Percentiles rank a stretch among this genome's conserved stretches.
Evolutionary conservation across 371 early-diverging fungal genomes (phyloP).

Genomic region (Mortierella sp.): DNA sequence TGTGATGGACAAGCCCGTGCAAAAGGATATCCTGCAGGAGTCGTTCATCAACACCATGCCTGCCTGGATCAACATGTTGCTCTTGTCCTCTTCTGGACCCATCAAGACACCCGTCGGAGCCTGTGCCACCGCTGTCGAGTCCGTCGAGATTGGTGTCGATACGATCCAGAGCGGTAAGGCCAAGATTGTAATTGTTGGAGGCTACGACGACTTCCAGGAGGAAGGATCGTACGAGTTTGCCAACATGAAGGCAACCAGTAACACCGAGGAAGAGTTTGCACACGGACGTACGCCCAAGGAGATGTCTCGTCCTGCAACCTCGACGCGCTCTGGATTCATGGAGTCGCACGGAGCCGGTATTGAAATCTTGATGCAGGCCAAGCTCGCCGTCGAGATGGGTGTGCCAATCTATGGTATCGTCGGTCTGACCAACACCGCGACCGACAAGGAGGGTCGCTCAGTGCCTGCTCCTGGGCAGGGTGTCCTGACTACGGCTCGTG

Average conservation of each 20-base stretch:
- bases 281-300: slow-evolving; percentile 90
- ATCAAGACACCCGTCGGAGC: slow-evolving; percentile 97
- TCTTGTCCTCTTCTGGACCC: slow-evolving; percentile 95
- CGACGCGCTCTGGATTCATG: slow-evolving; percentile 96
- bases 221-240: slow-evolving; percentile 96
- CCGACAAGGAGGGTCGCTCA: slow-evolving; percentile 97
- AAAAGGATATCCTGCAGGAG: slow-evolving; percentile 96
- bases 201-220: slow-evolving; percentile 94
- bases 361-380: slow-evolving; percentile 91
- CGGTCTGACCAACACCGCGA: slow-evolving; percentile 93
- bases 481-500: slow-evolving; percentile 94
- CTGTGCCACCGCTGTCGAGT: slow-evolving; percentile 94
- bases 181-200: slow-evolving; percentile 95
- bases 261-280: slow-evolving; percentile 85
- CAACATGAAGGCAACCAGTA: slow-evolving; percentile 97
- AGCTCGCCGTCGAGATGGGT: slow-evolving; percentile 94
- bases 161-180: slow-evolving; percentile 93
- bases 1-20: slow-evolving; percentile 87
- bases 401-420: slow-evolving; percentile 95
- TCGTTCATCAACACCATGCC: slow-evolving; percentile 97
- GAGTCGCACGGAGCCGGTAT: slow-evolving; percentile 95
- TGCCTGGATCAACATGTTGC: slow-evolving; percentile 97
- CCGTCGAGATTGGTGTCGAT: slow-evolving; percentile 93
- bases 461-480: slow-evolving; percentile 97
- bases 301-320: slow-evolving; percentile 93